phyloP scores from a whole-genome alignment of 768 basidiomycete species.

The Leucosporidium creatinivorum region DNA sequence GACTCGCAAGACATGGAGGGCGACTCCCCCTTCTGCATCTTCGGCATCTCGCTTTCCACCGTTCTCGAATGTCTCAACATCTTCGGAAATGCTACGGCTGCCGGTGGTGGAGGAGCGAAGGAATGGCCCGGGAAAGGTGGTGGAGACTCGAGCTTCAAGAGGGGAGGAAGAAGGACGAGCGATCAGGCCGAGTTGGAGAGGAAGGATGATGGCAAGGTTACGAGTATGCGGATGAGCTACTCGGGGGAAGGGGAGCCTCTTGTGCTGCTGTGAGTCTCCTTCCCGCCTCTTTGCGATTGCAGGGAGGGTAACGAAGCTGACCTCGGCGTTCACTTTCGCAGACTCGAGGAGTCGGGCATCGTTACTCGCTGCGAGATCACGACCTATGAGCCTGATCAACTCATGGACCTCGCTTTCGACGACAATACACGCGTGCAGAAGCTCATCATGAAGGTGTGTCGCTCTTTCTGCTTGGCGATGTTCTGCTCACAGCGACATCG shows the following conservation, averaged over 20 bases:
- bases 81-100: conserved; percentile 63
- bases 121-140: neutral
- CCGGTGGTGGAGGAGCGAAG: neutral
- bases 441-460: conserved; percentile 71
- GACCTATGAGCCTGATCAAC: conserved; percentile 75
- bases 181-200: neutral
- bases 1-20: conserved; percentile 38
- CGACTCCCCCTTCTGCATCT: conserved; percentile 43
- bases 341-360: conserved; percentile 61
- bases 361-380: conserved; percentile 80
- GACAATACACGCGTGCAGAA: conserved; percentile 62
- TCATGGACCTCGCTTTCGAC: conserved; percentile 72
- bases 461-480: too few relatives aligned
- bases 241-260: conserved; percentile 32
- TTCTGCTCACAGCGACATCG: too few relatives aligned
- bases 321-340: conserved; percentile 7
- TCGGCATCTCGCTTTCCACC: conserved; percentile 76
- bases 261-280: conserved; percentile 31
- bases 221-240: conserved; percentile 32
- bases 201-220: conserved; percentile 13
- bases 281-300: neutral
- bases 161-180: conserved; percentile 11
- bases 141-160: conserved; percentile 17
- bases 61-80: conserved; percentile 87
- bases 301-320: neutral